A percentile compares a stretch with the other conserved stretches of the same genome.
These are phyloP conservation scores for Cercospora canescens DNA, from an alignment of 2,329 filamentous ascomycete species.

Conservation along the genomic window DNA sequence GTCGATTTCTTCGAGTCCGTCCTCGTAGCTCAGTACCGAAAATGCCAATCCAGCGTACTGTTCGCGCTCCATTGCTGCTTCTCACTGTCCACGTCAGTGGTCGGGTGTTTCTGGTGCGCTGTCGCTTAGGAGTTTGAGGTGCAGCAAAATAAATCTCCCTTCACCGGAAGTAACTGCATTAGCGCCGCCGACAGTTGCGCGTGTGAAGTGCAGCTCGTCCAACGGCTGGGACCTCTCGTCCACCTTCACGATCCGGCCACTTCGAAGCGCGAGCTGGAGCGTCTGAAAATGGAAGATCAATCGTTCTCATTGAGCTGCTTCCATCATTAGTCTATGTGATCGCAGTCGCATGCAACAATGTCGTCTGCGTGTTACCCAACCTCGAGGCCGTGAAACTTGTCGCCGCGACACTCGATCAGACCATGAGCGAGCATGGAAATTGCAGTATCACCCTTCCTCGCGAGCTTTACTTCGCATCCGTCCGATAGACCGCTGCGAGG, in stretches of 20 bases:
- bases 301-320: not conserved
- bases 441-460: not conserved
- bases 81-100: not conserved
- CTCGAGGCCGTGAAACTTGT: not conserved
- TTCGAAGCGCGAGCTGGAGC: not conserved
- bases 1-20: constrained; percentile 20
- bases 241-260: not conserved
- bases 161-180: not conserved
- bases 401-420: not conserved
- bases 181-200: not conserved
- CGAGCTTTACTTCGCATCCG: not conserved
- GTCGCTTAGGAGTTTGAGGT: not conserved
- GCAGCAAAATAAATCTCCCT: not conserved
- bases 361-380: not conserved
- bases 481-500: not conserved
- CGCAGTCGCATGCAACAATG: not conserved
- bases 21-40: constrained; percentile 10
- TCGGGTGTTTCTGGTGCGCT: not conserved
- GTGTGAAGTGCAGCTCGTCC: not conserved
- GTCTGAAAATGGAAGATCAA: not conserved
- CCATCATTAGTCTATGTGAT: not conserved
- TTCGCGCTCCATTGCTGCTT: not conserved
- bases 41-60: not conserved
- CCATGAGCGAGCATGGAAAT: not conserved
- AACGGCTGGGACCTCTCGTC: not conserved